Evolutionary conservation across 352 stramenopile genomes (phyloP).

Genomic region (Pythium dissimile): DNA sequence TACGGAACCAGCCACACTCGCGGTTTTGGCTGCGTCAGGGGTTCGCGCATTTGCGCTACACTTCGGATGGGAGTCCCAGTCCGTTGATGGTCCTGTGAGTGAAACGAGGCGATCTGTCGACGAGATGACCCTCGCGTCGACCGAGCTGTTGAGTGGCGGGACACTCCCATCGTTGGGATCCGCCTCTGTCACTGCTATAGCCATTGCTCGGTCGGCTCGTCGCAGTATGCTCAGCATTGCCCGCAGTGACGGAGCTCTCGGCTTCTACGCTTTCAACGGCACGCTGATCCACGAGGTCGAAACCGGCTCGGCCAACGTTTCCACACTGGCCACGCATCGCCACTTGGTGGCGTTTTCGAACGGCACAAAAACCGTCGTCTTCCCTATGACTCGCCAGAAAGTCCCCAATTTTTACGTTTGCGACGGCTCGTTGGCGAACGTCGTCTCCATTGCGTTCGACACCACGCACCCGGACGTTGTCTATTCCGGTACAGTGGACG

Average conservation of each 20-base stretch:
- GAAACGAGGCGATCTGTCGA: no score
- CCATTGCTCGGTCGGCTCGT: conserved; percentile 14
- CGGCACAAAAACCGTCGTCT: conserved; percentile 25
- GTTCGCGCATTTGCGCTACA: no score
- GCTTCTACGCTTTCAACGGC: conserved; percentile 44
- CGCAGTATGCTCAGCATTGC: conserved; percentile 25
- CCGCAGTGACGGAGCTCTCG: not conserved
- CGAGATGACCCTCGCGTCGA: not conserved
- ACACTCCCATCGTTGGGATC: no score
- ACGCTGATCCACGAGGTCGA: conserved; percentile 36
- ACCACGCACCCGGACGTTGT: conserved; percentile 32
- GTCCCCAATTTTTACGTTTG: conserved; percentile 31
- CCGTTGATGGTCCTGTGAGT: no score
- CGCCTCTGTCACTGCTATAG: conserved; percentile 1
- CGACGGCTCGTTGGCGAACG: conserved; percentile 29
- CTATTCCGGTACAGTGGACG: conserved; percentile 39
- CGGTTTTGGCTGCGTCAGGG: conserved; percentile 3
- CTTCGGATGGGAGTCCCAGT: no score
- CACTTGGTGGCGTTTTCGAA: conserved; percentile 45
- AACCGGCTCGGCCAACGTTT: conserved; percentile 18
- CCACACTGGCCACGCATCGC: conserved; percentile 29
- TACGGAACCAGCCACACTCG: conserved; percentile 14
- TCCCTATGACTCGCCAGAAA: conserved; percentile 28
- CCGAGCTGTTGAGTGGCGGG: not conserved
- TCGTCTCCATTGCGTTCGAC: conserved; percentile 50